Evolutionary conservation across 2,329 filamentous ascomycete genomes (phyloP).

Genomic region (Botryotinia convoluta): DNA sequence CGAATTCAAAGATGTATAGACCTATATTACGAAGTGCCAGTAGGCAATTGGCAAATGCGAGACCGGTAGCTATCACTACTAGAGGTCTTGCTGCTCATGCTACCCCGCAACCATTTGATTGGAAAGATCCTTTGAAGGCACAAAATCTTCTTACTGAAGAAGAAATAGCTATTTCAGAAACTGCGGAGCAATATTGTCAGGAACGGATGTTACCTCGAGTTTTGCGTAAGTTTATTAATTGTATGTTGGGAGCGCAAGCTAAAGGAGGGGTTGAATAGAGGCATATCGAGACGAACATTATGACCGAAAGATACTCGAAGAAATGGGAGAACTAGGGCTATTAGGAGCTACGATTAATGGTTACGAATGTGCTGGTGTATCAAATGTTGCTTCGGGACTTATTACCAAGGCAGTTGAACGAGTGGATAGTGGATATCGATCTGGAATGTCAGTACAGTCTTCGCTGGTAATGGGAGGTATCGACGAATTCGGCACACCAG

Average conservation of each 20-base stretch:
- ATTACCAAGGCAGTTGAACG: constrained; percentile 89
- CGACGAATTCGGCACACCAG: constrained; percentile 78
- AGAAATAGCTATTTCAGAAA: constrained; percentile 84
- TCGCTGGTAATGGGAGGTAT: constrained; percentile 94
- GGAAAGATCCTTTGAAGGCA: constrained; percentile 81
- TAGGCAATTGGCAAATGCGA: constrained; percentile 30
- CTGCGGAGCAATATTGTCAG: constrained; percentile 90
- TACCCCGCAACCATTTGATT: constrained; percentile 62
- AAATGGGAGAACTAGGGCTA: constrained; percentile 92
- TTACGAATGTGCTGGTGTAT: constrained; percentile 84
- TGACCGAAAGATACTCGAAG: constrained; percentile 78
- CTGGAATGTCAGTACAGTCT: constrained; percentile 90
- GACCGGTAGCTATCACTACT: constrained; percentile 20
- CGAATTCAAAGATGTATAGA: constrained; percentile 32
- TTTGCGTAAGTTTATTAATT: constrained; percentile 59
- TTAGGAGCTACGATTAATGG: constrained; percentile 83
- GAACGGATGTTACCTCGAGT: constrained; percentile 83
- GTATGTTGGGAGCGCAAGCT: constrained; percentile 16
- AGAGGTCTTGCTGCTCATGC: constrained; percentile 35
- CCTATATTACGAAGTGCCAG: constrained; percentile 30
- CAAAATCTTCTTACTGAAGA: constrained; percentile 82
- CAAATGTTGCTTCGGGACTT: constrained; percentile 81
- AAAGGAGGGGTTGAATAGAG: constrained; percentile 49
- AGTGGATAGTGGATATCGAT: constrained; percentile 88
- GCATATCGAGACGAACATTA: constrained; percentile 85